phyloP scores from a whole-genome alignment of 352 stramenopile genomes.

The Phytophthora megakarya region DNA sequence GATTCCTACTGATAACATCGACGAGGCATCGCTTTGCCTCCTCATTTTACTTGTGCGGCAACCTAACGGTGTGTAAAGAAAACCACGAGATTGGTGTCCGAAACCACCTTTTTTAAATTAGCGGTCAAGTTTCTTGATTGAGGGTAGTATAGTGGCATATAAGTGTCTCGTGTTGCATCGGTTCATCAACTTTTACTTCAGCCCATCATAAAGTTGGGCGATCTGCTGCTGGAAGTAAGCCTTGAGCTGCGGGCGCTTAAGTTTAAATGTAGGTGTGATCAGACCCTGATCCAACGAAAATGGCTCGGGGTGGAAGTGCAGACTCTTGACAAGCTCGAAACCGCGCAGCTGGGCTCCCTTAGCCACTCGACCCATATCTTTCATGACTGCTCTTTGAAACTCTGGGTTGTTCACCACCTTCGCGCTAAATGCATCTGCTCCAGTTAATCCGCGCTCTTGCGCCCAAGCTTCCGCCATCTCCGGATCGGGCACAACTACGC shows the following conservation, averaged over 20 bases:
- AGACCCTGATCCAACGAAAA: slow-evolving; percentile 90
- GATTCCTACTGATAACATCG: slow-evolving; percentile 13
- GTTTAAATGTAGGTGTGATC: slow-evolving; percentile 94
- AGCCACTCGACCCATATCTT: slow-evolving; percentile 38
- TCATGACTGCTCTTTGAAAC: slow-evolving; percentile 44
- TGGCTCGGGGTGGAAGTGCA: slow-evolving; percentile 75
- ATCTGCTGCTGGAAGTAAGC: slow-evolving; percentile 58
- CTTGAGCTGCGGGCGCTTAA: slow-evolving; percentile 83
- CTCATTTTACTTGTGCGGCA: slow-evolving; percentile 13
- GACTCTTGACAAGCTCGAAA: slow-evolving; percentile 88
- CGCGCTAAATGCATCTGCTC: slow-evolving; percentile 22
- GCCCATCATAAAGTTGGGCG: slow-evolving; percentile 40
- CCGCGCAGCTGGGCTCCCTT: slow-evolving; percentile 66
- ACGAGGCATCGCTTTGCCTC: slow-evolving; percentile 14
- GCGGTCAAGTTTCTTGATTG: too few species aligned
- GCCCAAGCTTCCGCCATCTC: slow-evolving; percentile 47
- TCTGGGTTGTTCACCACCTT: slow-evolving; percentile 42
- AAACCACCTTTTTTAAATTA: slow-evolving; percentile 18
- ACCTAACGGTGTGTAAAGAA: too few species aligned
- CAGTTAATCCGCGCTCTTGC: slow-evolving; percentile 27
- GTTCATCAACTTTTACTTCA: neutral
- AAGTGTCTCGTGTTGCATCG: too few species aligned
- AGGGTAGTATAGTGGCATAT: too few species aligned
- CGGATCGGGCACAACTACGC: slow-evolving; percentile 85
- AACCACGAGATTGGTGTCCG: too few species aligned